These are phyloP conservation scores for Emergomyces orientalis DNA, from an alignment of 2,329 filamentous ascomycete genomes.

Conservation along the genomic window DNA sequence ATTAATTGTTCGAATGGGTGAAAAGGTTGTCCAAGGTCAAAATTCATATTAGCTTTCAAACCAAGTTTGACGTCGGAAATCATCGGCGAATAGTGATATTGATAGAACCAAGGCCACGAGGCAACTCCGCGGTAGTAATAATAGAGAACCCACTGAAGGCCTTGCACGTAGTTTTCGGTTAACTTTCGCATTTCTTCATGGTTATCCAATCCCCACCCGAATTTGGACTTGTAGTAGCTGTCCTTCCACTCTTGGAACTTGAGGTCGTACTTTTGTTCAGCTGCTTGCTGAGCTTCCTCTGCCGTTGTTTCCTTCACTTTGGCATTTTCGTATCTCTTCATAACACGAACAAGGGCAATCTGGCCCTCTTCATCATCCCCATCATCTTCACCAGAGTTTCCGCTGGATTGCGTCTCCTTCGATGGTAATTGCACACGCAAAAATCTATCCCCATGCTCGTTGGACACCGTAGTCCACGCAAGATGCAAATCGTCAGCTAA, in stretches of 20 bases:
- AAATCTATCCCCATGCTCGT: slow-evolving; percentile 57
- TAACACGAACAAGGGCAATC: slow-evolving; percentile 71
- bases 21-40: slow-evolving; percentile 91
- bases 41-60: slow-evolving; percentile 76
- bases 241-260: slow-evolving; percentile 93
- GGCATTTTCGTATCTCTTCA: slow-evolving; percentile 86
- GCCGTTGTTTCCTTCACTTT: slow-evolving; percentile 69
- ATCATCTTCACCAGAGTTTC: slow-evolving; percentile 39
- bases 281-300: slow-evolving; percentile 67
- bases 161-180: slow-evolving; percentile 94
- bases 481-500: slow-evolving; percentile 61
- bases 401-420: slow-evolving; percentile 38
- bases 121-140: slow-evolving; percentile 98
- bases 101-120: slow-evolving; percentile 98
- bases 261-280: slow-evolving; percentile 76
- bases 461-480: slow-evolving; percentile 54
- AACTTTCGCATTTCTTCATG: slow-evolving; percentile 71
- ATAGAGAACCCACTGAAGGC: slow-evolving; percentile 93
- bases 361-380: slow-evolving; percentile 75
- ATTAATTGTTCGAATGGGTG: slow-evolving; percentile 92
- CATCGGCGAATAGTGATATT: slow-evolving; percentile 94
- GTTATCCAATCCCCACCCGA: slow-evolving; percentile 75
- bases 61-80: slow-evolving; percentile 92
- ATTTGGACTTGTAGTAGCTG: slow-evolving; percentile 84
- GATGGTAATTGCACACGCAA: slow-evolving; percentile 54